Evolutionary conservation across 495 filamentous ascomycete genomes (phyloP), one percentile per base, ranked within the genome.

Genomic region (Extremus antarcticus): DNA sequence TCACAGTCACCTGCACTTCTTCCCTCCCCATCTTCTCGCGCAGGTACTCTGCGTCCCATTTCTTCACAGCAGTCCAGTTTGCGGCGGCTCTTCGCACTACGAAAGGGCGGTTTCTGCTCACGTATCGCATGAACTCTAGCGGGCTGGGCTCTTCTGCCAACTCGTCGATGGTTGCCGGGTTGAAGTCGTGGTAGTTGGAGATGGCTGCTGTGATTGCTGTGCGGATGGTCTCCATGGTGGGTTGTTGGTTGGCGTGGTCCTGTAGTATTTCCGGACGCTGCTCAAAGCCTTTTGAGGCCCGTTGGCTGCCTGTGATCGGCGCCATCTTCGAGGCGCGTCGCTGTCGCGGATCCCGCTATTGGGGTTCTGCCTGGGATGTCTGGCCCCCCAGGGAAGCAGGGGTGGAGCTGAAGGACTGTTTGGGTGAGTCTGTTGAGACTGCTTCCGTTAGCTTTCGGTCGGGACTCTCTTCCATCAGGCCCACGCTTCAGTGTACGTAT

Each of bases 61-160:
- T 76, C 53, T 64, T 59, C 2, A 70, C 61, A 1, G 86, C 84
- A 3, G 66, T 56, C 85, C 84, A 90, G 53, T 72, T 56, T 9
- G 51, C 50, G 0, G 79, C 81, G 8, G 73, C 83, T 2, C 73
- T 68, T 35, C 80, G 73, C 35, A 88, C 74, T 1, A 89, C 76
- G 52, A 88, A 87, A 7, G 86, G 86, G 0, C 76, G 74, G 58
- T 89, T 89, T 17, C 63, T 70, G 25, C 78, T 71, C 16, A 86
- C 83, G 66, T 78, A 81, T 56, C 81, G 74, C 77, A 87, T 80
- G 64, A 89, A 89, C 62, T 87, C 81, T 8, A 89, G 73, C 0
- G 86, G 74, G 32, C 77, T 84, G 1, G 86, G 86, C 38, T 78
- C 73, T 25, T 78, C 72, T n/a, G 70, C 35, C 32, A 87, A 69